Evolutionary conservation across 1,284 basidiomycete genomes (phyloP).

Genomic region (Flammula alnicola): DNA sequence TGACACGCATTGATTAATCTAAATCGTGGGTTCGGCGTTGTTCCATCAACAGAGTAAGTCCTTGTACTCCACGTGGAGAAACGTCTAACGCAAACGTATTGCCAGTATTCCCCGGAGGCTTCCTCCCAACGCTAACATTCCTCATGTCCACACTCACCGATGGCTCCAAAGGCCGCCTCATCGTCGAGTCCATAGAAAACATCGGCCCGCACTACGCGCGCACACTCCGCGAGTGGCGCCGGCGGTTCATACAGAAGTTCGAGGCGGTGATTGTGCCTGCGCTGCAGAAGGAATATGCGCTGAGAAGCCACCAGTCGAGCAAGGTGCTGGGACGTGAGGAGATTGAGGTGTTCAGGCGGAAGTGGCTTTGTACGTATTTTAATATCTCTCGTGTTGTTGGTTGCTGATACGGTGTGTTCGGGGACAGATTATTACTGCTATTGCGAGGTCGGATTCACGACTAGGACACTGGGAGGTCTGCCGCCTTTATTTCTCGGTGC

Average conservation of each 20-base stretch:
- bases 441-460: constrained; percentile 78
- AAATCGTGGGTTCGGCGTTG: too few species aligned
- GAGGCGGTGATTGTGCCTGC: constrained; percentile 66
- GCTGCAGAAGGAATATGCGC: constrained; percentile 65
- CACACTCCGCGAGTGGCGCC: constrained; percentile 83
- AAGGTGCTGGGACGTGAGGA: constrained; percentile 51
- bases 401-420: not conserved
- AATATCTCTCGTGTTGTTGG: not conserved
- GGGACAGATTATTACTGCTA: constrained; percentile 51
- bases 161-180: constrained; percentile 62
- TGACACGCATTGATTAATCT: constrained; percentile 1
- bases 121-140: constrained; percentile 72
- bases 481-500: too few species aligned
- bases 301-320: constrained; percentile 42
- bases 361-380: constrained; percentile 77
- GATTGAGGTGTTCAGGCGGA: constrained; percentile 77
- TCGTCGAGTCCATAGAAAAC: constrained; percentile 77
- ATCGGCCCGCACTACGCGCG: constrained; percentile 84
- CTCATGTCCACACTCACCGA: constrained; percentile 59
- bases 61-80: too few species aligned
- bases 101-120: constrained; percentile 81
- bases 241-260: constrained; percentile 69
- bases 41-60: constrained; percentile 32
- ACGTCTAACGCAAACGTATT: constrained; percentile 1
- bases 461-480: constrained; percentile 68